Conservation (phyloP, 805 yeast species). For the Myxozyma neotropica region DNA sequence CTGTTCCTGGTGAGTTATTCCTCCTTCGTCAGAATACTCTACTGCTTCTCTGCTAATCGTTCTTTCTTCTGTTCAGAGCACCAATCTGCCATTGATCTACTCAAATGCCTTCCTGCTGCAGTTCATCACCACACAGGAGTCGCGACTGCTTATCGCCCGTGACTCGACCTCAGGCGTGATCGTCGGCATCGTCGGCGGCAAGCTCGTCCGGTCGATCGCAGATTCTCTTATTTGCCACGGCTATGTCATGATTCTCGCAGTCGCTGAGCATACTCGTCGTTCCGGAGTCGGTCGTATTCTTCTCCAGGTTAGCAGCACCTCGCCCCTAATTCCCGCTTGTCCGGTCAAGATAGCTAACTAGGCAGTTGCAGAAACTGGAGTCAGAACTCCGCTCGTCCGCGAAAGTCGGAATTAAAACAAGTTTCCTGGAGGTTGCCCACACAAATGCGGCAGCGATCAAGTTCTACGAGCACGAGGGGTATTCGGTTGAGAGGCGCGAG, state of each 20-base stretch:
- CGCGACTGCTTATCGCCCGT: slow-evolving; percentile 7
- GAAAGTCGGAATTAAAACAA: not conserved
- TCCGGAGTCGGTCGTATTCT: slow-evolving; percentile 21
- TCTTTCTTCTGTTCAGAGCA: not conserved
- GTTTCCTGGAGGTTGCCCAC: slow-evolving; percentile 21
- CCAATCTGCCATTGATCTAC: slow-evolving; percentile 20
- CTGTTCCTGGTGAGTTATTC: slow-evolving; percentile 6
- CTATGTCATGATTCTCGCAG: slow-evolving; percentile 31
- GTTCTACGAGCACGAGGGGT: slow-evolving; percentile 23
- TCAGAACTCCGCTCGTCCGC: not conserved
- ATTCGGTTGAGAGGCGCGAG: slow-evolving; percentile 9
- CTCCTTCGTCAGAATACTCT: not conserved
- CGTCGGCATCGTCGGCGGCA: slow-evolving; percentile 26
- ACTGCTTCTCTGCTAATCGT: not conserved
- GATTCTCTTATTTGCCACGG: slow-evolving; percentile 5
- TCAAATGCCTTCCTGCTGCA: slow-evolving; percentile 23
- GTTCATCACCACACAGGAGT: slow-evolving; percentile 17
- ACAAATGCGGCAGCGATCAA: slow-evolving; percentile 14
- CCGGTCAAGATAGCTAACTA: not conserved
- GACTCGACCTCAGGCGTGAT: not conserved
- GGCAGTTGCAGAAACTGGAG: slow-evolving; percentile 7
- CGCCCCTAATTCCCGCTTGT: not conserved
- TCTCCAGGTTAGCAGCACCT: slow-evolving; percentile 11
- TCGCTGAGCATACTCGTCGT: slow-evolving; percentile 19
- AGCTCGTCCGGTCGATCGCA: not conserved